These are phyloP conservation scores for Naganishia vaughanmartiniae DNA, from an alignment of 768 basidiomycete species.

Conservation along the genomic window DNA sequence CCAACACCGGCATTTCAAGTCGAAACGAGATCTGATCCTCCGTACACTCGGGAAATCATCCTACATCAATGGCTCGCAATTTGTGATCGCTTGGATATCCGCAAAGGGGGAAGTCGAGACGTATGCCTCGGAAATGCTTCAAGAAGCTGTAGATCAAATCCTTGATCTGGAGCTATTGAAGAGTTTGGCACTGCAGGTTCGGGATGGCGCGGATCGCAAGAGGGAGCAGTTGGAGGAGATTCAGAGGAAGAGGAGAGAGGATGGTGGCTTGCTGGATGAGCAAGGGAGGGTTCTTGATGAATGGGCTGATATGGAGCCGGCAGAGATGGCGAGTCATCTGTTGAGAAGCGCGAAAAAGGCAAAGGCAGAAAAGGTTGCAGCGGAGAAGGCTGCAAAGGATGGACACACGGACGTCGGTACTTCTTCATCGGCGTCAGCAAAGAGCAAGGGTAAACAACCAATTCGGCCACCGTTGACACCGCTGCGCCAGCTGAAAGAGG, in stretches of 20 bases:
- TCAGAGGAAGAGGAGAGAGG: conserved; percentile 10
- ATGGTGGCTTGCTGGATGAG: conserved; percentile 22
- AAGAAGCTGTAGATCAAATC: conserved; percentile 42
- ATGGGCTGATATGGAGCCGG: conserved; percentile 20
- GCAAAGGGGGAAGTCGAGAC: conserved; percentile 52
- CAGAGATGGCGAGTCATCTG: conserved; percentile 11
- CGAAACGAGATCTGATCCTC: conserved; percentile 52
- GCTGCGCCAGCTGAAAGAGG: background rate
- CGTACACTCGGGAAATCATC: conserved; percentile 51
- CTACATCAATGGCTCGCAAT: conserved; percentile 53
- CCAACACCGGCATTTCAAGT: conserved; percentile 53
- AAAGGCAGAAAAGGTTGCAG: conserved; percentile 13
- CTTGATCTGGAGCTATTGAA: conserved; percentile 40
- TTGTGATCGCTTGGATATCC: conserved; percentile 53
- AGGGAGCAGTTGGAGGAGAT: conserved; percentile 31
- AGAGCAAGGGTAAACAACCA: conserved; percentile 10
- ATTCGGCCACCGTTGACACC: conserved; percentile 10
- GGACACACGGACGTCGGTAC: background rate
- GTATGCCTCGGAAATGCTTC: conserved; percentile 52
- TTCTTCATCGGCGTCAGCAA: background rate
- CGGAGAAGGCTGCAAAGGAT: conserved; percentile 18
- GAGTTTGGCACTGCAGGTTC: conserved; percentile 25
- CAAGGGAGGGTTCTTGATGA: conserved; percentile 9
- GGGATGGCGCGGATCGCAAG: conserved; percentile 33
- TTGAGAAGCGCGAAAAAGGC: conserved; percentile 23